Evolutionary conservation across 176 grass and related monocot species (phyloP).

Genomic region (Neostapfia colusana): DNA sequence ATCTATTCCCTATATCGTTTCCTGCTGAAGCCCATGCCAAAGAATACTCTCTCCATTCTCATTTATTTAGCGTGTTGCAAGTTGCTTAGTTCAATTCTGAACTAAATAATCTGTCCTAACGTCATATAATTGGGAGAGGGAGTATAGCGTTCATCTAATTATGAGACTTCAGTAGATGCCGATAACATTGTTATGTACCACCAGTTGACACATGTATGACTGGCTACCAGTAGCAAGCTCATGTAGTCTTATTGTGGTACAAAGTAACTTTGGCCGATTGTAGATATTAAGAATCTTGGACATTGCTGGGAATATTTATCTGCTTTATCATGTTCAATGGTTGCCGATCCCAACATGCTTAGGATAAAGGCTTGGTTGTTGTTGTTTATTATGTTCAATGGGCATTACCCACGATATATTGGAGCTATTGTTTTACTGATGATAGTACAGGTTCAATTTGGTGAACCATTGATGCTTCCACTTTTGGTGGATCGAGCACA

Average conservation of each 20-base stretch:
- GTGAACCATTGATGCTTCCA: too few relatives aligned
- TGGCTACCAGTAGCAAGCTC: background rate
- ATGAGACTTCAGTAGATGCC: background rate
- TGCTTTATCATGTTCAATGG: too few relatives aligned
- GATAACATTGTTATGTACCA: background rate
- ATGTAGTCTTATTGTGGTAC: background rate
- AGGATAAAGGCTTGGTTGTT: too few relatives aligned
- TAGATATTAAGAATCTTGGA: slow-evolving; percentile 32
- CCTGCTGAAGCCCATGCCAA: background rate
- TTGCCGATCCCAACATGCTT: too few relatives aligned
- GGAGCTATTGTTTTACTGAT: too few relatives aligned
- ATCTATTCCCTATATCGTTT: background rate
- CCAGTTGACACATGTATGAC: background rate
- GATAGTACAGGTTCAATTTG: too few relatives aligned
- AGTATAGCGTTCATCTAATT: background rate
- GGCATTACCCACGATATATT: background rate
- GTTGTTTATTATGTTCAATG: too few relatives aligned
- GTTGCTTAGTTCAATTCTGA: too few relatives aligned
- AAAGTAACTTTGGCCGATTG: background rate
- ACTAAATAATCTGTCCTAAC: too few relatives aligned
- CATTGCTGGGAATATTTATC: background rate
- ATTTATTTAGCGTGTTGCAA: too few relatives aligned
- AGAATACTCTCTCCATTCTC: background rate
- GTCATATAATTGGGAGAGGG: too few relatives aligned
- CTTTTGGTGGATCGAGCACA: too few relatives aligned